Evolutionary conservation across 75 land plant species (phyloP).

Genomic region (Picea glauca): DNA sequence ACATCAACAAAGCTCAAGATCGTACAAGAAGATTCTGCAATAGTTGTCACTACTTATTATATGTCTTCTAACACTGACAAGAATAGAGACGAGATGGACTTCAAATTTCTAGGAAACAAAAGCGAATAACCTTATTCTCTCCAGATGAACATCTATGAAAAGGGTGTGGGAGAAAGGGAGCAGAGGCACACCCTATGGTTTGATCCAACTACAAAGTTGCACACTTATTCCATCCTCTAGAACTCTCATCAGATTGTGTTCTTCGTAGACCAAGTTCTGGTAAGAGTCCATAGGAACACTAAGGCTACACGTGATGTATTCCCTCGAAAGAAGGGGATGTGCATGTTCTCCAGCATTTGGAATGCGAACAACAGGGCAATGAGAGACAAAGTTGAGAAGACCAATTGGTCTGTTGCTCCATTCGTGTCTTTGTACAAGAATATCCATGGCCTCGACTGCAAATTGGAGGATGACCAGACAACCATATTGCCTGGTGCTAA

Average conservation of each 20-base stretch:
- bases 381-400: slow-evolving; percentile 43
- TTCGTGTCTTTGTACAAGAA: slow-evolving; percentile 66
- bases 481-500: too few relatives aligned
- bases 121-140: slow-evolving; percentile 24
- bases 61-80: too few relatives aligned
- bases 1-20: not conserved
- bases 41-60: too few relatives aligned
- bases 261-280: slow-evolving; percentile 3
- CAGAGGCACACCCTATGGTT: too few relatives aligned
- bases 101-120: slow-evolving; percentile 29
- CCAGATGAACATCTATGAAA: slow-evolving; percentile 30
- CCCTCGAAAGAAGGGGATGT: too few relatives aligned
- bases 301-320: not conserved
- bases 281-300: slow-evolving; percentile 7
- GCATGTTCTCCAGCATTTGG: too few relatives aligned
- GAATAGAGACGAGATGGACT: slow-evolving; percentile 29
- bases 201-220: too few relatives aligned
- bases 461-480: too few relatives aligned
- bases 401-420: too few relatives aligned
- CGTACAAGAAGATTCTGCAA: too few relatives aligned
- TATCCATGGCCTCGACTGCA: slow-evolving; percentile 63
- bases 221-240: too few relatives aligned
- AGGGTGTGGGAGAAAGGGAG: slow-evolving; percentile 57
- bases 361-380: slow-evolving; percentile 86
- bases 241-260: too few relatives aligned